Base-by-base conservation (phyloP, 495 filamentous ascomycete genomes). In the Penicillium taxi region DNA sequence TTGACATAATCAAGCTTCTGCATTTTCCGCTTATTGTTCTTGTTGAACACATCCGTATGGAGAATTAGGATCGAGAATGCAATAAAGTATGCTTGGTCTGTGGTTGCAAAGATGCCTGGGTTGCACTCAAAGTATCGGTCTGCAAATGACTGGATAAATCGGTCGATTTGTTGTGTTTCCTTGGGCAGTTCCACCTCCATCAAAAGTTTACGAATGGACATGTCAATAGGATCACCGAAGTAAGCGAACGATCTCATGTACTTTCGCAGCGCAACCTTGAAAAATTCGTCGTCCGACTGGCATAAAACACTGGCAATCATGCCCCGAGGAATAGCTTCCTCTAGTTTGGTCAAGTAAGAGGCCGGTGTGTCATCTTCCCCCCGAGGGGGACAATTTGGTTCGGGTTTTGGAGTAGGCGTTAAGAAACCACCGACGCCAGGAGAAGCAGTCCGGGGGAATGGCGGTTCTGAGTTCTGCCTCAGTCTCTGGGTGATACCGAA, bases 1-100 rank as follows among this genome's bases (percentile, higher is more conserved):
- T 93, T 96, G 35, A 95, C 73, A 57, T 99, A 99, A 42, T 96
- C 91, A 0, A 71, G 70, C 48, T 93, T 93, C 55, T 94, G 88
- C 91, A 99, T 99, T 61, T 96, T 99, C 50, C 89, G 77, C 63
- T 95, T 96, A 59, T 96, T 96, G 68, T 96, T 96, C 58, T 90
- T 94, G 69, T 99, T 99, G 76, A 96, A 96, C 8, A 93, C 86
- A 55, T 99, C 91, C 0, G 91, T 96, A 49, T 99, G 91, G 12
- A 99, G 68, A 44, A 99, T 95, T 26, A 99, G 67, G 26, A 96
- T 80, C 2, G 93, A 96, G 51, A 96, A 99, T 11, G 91, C 86
- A 47, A 96, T 88, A 52, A 96, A 94, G 59, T 96, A 95, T 26
- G 91, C 88, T 63, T 96, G 85, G 47, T 96, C 91, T 73, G 87